A percentile compares a stretch with the other conserved stretches of the same genome.
Evolutionary conservation across 2,329 filamentous ascomycete genomes (phyloP).

Genomic region (Phialophora verrucosa): DNA sequence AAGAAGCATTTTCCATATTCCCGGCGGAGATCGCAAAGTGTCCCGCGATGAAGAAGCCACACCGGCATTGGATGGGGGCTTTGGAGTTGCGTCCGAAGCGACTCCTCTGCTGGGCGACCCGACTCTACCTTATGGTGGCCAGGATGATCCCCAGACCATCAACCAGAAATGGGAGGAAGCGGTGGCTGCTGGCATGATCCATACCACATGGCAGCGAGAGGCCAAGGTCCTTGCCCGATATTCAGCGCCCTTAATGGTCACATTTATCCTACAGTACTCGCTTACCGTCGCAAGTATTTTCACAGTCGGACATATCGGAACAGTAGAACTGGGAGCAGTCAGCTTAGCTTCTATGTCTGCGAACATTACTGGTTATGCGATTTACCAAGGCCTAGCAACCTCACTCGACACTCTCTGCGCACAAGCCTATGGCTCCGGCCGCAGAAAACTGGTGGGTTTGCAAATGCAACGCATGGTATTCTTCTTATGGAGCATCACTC

Average conservation of each 20-base stretch:
- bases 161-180: conserved; percentile 84
- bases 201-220: conserved; percentile 90
- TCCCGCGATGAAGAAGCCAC: conserved; percentile 39
- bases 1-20: conserved; percentile 33
- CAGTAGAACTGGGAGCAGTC: conserved; percentile 69
- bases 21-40: conserved; percentile 36
- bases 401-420: conserved; percentile 90
- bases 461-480: conserved; percentile 82
- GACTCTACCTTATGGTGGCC: conserved; percentile 52
- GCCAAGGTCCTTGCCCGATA: conserved; percentile 78
- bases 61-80: conserved; percentile 27
- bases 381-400: conserved; percentile 77
- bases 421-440: conserved; percentile 91
- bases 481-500: conserved; percentile 73
- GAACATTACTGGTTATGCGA: conserved; percentile 76
- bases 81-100: conserved; percentile 48
- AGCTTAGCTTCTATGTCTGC: conserved; percentile 77
- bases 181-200: conserved; percentile 77
- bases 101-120: conserved; percentile 56
- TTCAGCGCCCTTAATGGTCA: conserved; percentile 72
- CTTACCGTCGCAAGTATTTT: conserved; percentile 83
- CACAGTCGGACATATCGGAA: conserved; percentile 76
- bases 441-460: conserved; percentile 83
- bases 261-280: conserved; percentile 81
- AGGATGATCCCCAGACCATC: conserved; percentile 62